Percentiles rank a stretch among this genome's conserved stretches.
Evolutionary conservation across 768 basidiomycete species (phyloP).

Genomic region (Hemileccinum impolitum): DNA sequence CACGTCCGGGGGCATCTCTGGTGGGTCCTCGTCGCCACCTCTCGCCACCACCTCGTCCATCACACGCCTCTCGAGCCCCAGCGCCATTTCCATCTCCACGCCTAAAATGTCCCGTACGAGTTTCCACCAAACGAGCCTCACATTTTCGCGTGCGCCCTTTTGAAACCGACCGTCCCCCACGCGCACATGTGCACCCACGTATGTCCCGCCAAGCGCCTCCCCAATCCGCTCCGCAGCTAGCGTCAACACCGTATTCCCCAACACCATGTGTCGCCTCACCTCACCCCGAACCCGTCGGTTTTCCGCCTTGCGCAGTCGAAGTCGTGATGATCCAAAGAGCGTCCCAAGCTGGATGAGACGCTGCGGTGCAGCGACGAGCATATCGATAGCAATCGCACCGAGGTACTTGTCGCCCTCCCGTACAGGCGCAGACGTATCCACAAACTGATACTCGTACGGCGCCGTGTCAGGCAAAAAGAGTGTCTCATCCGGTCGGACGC

Average conservation of each 20-base stretch:
- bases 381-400: constrained; percentile 3
- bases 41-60: too few relatives aligned
- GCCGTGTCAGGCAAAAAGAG: constrained; percentile 48
- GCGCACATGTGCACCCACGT: constrained; percentile 65
- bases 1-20: constrained; percentile 17
- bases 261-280: constrained; percentile 56
- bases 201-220: constrained; percentile 41
- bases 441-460: constrained; percentile 48
- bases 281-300: constrained; percentile 43
- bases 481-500: constrained; percentile 38
- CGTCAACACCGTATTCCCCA: constrained; percentile 47
- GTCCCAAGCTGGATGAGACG: constrained; percentile 69
- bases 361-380: constrained; percentile 21
- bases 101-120: constrained; percentile 50
- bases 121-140: constrained; percentile 52
- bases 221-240: constrained; percentile 43
- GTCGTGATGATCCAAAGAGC: constrained; percentile 71
- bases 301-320: constrained; percentile 43
- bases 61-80: constrained; percentile 24
- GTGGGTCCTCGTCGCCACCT: constrained; percentile 1
- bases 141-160: constrained; percentile 37
- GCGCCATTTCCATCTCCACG: constrained; percentile 35
- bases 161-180: constrained; percentile 66
- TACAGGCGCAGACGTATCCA: constrained; percentile 12
- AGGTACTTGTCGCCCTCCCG: constrained; percentile 13